Conservation (phyloP, 306 rosid genomes). For the Crotalaria pallida region DNA sequence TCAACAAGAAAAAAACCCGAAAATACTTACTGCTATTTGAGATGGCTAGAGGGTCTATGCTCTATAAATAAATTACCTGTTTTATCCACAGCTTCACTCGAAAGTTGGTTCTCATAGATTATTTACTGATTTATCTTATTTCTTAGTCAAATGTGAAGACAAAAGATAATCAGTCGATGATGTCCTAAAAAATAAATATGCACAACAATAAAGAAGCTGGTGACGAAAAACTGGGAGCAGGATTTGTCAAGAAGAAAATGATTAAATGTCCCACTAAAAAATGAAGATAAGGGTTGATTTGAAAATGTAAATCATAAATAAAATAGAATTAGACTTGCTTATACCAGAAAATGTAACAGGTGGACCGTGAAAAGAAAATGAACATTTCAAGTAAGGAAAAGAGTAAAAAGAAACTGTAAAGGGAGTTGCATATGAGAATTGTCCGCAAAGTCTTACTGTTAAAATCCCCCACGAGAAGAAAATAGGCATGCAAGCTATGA, state of each 20-base stretch:
- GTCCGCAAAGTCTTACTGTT: slow-evolving; percentile 54
- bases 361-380: slow-evolving; percentile 12
- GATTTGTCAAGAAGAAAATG: slow-evolving; percentile 5
- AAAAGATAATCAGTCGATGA: not conserved
- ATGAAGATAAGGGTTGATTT: not conserved
- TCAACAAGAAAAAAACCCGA: not conserved
- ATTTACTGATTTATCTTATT: not conserved
- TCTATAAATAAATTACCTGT: not conserved
- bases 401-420: not conserved
- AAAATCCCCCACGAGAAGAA: slow-evolving; percentile 79
- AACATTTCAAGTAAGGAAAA: not conserved
- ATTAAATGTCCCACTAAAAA: not conserved
- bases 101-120: not conserved
- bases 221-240: not conserved
- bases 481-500: slow-evolving; percentile 88
- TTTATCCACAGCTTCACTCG: not conserved
- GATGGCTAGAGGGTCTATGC: not conserved
- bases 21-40: not conserved
- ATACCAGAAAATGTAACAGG: not conserved
- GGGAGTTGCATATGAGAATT: not conserved
- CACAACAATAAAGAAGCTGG: not conserved
- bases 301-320: slow-evolving; percentile 4
- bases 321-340: not conserved
- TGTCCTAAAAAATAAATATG: slow-evolving; percentile 7
- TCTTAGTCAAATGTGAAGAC: not conserved